Conservation (phyloP, 2,329 filamentous ascomycete species). For the Beauveria sp. region DNA sequence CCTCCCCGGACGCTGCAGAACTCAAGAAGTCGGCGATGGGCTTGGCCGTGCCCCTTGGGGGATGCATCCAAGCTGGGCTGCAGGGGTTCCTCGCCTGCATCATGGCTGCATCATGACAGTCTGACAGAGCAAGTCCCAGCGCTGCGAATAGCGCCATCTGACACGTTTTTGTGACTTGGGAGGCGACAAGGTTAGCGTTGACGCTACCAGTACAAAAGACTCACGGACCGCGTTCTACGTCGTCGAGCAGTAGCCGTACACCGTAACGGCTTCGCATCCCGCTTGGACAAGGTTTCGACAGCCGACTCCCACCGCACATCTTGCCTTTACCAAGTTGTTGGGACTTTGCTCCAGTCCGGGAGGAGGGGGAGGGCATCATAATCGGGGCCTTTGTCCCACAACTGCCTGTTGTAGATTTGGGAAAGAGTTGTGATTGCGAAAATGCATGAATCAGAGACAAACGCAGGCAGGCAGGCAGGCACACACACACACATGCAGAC, state of each 20-base stretch:
- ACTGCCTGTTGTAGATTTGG: too few relatives aligned
- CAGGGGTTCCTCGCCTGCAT: neutral
- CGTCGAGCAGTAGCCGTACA: neutral
- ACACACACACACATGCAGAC: too few relatives aligned
- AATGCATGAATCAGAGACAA: neutral
- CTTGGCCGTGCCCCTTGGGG: neutral
- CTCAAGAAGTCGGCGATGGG: neutral
- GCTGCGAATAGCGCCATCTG: slow-evolving; percentile 8
- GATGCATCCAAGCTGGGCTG: neutral
- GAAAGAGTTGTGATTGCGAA: too few relatives aligned
- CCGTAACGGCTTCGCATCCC: neutral
- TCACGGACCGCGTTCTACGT: slow-evolving; percentile 6
- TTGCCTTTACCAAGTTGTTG: too few relatives aligned
- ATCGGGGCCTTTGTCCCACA: too few relatives aligned
- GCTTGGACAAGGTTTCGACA: neutral
- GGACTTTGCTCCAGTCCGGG: too few relatives aligned
- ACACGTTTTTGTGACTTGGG: neutral
- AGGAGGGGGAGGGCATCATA: too few relatives aligned
- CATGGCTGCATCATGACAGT: neutral
- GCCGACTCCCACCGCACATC: neutral
- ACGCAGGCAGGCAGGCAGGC: neutral
- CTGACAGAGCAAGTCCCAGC: neutral
- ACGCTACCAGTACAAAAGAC: neutral
- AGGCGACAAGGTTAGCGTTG: neutral
- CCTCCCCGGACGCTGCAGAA: neutral